Evolutionary conservation across 2,329 filamentous ascomycete species (phyloP).

Genomic region (Cladophialophora yegresii): DNA sequence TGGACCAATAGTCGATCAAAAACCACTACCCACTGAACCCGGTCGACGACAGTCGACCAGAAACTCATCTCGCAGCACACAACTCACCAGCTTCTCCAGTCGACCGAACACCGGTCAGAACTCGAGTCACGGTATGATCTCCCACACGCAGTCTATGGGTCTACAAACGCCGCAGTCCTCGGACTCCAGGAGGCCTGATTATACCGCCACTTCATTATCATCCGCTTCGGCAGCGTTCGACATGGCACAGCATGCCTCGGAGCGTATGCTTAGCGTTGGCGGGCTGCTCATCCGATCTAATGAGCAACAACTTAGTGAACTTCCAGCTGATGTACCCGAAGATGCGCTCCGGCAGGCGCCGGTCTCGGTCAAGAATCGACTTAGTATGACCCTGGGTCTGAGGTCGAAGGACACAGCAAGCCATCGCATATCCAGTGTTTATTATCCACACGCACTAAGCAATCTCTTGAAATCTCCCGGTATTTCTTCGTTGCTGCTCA

Average conservation of each 20-base stretch:
- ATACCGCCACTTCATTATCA: slow-evolving; percentile 6
- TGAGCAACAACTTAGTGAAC: slow-evolving; percentile 28
- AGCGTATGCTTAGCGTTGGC: slow-evolving; percentile 7
- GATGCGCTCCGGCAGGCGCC: slow-evolving; percentile 32
- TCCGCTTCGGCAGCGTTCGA: slow-evolving; percentile 7
- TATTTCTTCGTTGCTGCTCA: slow-evolving; percentile 23
- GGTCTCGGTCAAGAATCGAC: slow-evolving; percentile 34
- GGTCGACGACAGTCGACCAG: slow-evolving; percentile 18
- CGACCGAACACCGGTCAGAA: slow-evolving; percentile 25
- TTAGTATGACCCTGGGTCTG: slow-evolving; percentile 33
- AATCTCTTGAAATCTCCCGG: slow-evolving; percentile 29
- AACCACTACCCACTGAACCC: slow-evolving; percentile 29
- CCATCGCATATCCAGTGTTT: slow-evolving; percentile 33
- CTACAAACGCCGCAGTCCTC: slow-evolving; percentile 19
- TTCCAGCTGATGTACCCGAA: slow-evolving; percentile 36
- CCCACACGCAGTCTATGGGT: slow-evolving; percentile 16
- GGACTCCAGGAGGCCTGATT: slow-evolving; percentile 11
- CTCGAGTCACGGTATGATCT: slow-evolving; percentile 22
- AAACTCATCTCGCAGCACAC: slow-evolving; percentile 30
- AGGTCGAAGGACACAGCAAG: slow-evolving; percentile 24
- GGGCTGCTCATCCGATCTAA: slow-evolving; percentile 18
- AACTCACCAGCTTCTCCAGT: slow-evolving; percentile 20
- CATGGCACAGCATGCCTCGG: slow-evolving; percentile 1
- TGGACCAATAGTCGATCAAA: slow-evolving; percentile 18
- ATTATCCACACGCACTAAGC: slow-evolving; percentile 31